Percentiles rank a stretch among this genome's conserved stretches.
These are phyloP conservation scores for Eucalyptus sp. DNA, from an alignment of 345 rosid genomes.

Conservation along the genomic window DNA sequence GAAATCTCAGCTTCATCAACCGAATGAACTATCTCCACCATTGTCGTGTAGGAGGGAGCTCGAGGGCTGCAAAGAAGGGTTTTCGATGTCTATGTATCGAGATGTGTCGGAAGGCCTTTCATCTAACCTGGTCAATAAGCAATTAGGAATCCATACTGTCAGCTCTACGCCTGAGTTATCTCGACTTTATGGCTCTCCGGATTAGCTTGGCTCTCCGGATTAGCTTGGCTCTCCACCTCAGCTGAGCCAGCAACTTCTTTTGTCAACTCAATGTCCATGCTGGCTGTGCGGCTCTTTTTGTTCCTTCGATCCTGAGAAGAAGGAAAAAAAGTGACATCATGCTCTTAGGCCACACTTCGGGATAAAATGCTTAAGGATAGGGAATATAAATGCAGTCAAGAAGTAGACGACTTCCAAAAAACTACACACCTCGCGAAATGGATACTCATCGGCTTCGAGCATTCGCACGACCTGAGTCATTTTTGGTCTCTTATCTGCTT, in stretches of 20 bases:
- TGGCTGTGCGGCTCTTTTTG: constrained; percentile 51
- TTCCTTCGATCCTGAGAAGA: constrained; percentile 58
- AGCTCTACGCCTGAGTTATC: constrained; percentile 18
- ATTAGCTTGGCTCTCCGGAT: constrained; percentile 20
- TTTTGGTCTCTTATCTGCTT: constrained; percentile 78
- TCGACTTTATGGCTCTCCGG: constrained; percentile 15
- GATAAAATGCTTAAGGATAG: background rate
- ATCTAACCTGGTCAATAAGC: background rate
- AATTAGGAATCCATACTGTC: background rate
- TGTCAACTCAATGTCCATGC: constrained; percentile 66
- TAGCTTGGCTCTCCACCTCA: constrained; percentile 21
- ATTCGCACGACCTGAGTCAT: constrained; percentile 83
- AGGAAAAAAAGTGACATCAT: background rate
- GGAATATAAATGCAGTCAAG: background rate
- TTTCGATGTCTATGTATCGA: background rate
- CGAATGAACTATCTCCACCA: background rate
- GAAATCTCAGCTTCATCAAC: background rate
- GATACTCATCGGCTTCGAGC: constrained; percentile 86
- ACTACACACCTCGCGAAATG: constrained; percentile 58
- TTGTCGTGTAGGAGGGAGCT: background rate
- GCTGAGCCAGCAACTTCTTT: constrained; percentile 29
- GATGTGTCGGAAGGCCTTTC: background rate
- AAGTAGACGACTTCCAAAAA: background rate
- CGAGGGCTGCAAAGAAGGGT: background rate
- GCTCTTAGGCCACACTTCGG: background rate